Evolutionary conservation across 169 alveolate species (phyloP), one percentile per base, ranked within the genome.

Genomic region (Cryptosporidium xiaoi): DNA sequence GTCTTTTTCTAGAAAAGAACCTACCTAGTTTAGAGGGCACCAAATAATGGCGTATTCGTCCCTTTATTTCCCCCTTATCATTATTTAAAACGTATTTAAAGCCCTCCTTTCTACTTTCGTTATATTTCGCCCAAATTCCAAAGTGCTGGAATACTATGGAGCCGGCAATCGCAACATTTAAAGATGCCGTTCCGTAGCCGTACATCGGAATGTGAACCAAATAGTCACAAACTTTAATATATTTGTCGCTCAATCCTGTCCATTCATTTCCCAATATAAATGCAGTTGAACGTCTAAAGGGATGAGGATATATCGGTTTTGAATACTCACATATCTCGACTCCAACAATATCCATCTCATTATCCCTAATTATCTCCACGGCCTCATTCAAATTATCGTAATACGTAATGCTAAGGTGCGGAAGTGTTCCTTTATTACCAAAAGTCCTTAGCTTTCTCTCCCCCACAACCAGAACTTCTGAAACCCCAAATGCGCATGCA

Each of bases 191-290:
- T 18, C 96, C 96, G 69, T 91, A 83, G 31, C 96, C 93, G 89
- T 96, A 96, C 90, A 95, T 94, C 34, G 96, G 96, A 56, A 96
- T 96, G 66, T 94, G 95, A 31, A 96, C 94, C 82, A 94, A 93
- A 53, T 94, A 93, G 77, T 96, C 97, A 65, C 98, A 96, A 13
- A 94, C 84, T 40, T 90, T 93, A 51, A 93, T 91, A 77, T 93
- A 93, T 51, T 90, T 92, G 34, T 93, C 93, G 69, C 91, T 91
- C 77, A 96, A 68, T 18, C 98, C 98, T 62, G 95, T 91, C 29
- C 97, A 97, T 71, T 96, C 98, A 93, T 95, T 96, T 27, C 98
- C 97, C 44, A 96, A 82, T 82, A 96, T 77, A 83, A 96, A 96
- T 16, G 96, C 95, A 8, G 97, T 95, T 71, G 93, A 90, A 53